Base-by-base conservation (phyloP, 1,284 basidiomycete species). In the Earliella scabrosa region DNA sequence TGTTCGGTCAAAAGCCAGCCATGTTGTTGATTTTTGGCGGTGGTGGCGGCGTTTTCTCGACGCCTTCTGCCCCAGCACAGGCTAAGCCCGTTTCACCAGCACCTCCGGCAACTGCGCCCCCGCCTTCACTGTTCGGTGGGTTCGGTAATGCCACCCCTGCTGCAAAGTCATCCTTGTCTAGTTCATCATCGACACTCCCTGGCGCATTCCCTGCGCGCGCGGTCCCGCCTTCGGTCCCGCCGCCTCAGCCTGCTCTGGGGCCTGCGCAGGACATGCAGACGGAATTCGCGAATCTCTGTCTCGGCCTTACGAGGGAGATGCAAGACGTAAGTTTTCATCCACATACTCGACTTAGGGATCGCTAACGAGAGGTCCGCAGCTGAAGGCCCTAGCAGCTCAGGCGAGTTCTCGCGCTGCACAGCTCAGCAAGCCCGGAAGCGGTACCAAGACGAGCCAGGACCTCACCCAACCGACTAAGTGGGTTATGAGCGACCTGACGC, bases 231-330 rank as follows among this genome's bases (percentile, higher is more conserved):
- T 23, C 54, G 3, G 32, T 31, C 13, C 18, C 27, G 7, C 45
- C 48, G 9, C 18, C 41, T 35, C 34, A 24, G 26, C 52, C 34
- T 9, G 23, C 44, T 1, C 26, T 43, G 7, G n/a, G 36, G 3
- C 50, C 56, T 44, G 81, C 82, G 53, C 77, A 83, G 45, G 85
- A 84, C 11, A 81, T 90, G 79, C 85, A 88, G 66, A 73, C 76
- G 18, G 86, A 89, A 65, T 88, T 83, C 63, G 58, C 65, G 2
- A 46, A 75, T 32, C 68, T 90, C 24, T 73, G 82, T 45, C 54
- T 61, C 1, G 70, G 63, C 11, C 69, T 88, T 48, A 66, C 62
- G 1, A 75, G 72, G 46, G 87, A 89, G 59, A 67, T 91, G 1
- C 75, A 81, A 40, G 70, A 74, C 40, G 88, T 89, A 63, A 65